Conservation (phyloP, 306 rosid species). For the Citrullus colocynthis region DNA sequence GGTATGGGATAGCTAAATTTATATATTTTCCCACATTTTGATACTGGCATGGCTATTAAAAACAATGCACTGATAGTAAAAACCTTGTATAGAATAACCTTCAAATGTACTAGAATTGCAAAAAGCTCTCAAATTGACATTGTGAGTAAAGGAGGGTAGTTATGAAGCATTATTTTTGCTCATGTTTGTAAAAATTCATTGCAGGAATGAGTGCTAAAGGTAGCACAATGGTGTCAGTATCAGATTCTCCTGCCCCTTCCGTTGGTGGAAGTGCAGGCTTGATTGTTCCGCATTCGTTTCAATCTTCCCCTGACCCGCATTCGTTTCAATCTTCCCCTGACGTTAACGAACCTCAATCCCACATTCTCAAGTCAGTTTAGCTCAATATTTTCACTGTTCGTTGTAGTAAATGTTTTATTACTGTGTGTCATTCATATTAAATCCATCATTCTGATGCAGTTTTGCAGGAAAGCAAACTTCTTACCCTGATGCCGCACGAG, state of each 20-base stretch:
- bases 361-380: not conserved
- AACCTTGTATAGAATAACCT: not conserved
- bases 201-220: slow-evolving; percentile 11
- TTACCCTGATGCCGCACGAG: not conserved
- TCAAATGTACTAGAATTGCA: not conserved
- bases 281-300: not conserved
- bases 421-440: not conserved
- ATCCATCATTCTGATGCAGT: not conserved
- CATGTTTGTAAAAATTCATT: not conserved
- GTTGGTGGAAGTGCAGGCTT: not conserved
- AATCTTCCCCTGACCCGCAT: not conserved
- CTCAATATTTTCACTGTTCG: not conserved
- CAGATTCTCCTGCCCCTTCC: not conserved
- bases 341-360: not conserved
- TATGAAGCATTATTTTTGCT: not conserved
- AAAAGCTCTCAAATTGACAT: not conserved
- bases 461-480: not conserved
- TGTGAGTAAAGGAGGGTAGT: not conserved
- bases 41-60: not conserved
- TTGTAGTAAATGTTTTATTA: not conserved
- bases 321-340: not conserved
- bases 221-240: not conserved
- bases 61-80: not conserved
- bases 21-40: not conserved
- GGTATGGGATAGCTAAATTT: slow-evolving; percentile 21